phyloP scores from a whole-genome alignment of 1,139 yeast species.

The Geotrichum reessii region DNA sequence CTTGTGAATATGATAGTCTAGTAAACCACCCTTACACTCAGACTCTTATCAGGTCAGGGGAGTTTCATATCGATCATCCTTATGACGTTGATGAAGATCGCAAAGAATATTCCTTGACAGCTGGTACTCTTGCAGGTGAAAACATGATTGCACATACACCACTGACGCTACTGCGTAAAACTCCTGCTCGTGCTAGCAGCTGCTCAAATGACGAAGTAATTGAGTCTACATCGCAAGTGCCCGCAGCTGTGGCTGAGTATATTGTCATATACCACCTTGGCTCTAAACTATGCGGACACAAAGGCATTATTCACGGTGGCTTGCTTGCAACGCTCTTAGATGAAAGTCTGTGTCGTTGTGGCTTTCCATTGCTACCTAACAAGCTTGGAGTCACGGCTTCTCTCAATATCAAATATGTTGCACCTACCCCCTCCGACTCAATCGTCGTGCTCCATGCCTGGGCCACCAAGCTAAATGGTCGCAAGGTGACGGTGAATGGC shows the following conservation, averaged over 20 bases:
- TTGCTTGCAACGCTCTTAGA: conserved; percentile 76
- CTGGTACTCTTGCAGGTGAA: conserved; percentile 33
- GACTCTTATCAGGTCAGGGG: conserved; percentile 23
- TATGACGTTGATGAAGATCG: conserved; percentile 27
- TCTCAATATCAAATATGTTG: conserved; percentile 57
- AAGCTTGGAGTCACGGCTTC: conserved; percentile 88
- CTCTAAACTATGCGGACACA: conserved; percentile 54
- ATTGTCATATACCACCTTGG: conserved; percentile 63
- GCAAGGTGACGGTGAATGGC: conserved; percentile 77
- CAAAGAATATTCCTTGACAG: conserved; percentile 29
- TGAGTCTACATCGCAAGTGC: neutral
- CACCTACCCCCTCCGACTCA: conserved; percentile 61
- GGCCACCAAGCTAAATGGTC: conserved; percentile 62
- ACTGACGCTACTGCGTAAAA: conserved; percentile 27
- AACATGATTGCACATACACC: conserved; percentile 34
- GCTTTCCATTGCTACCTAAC: conserved; percentile 78
- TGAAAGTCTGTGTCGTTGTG: conserved; percentile 82
- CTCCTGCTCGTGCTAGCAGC: neutral
- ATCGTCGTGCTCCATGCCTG: conserved; percentile 64
- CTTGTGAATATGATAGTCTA: conserved; percentile 21
- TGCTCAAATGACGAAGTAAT: neutral
- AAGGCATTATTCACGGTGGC: conserved; percentile 82
- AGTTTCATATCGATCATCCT: conserved; percentile 25
- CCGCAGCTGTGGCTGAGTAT: conserved; percentile 21
- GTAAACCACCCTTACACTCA: conserved; percentile 26